Evolutionary conservation across 108 stramenopile species (phyloP).

Genomic region (Fistulifera solaris): DNA sequence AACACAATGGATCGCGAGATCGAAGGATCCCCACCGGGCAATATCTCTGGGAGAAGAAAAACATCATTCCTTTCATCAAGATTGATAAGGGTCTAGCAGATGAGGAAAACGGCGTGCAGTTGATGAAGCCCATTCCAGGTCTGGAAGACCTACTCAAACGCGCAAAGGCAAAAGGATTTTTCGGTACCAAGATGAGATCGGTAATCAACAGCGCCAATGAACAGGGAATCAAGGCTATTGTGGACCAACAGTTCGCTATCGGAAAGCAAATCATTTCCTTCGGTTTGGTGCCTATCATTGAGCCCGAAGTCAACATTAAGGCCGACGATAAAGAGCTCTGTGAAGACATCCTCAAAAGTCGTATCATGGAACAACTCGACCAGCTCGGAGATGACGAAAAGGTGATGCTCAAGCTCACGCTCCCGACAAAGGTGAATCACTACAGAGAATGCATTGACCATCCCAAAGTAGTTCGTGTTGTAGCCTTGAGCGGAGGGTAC

Average conservation of each 20-base stretch:
- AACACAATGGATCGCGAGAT: conserved; percentile 72
- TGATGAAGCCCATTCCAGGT: conserved; percentile 71
- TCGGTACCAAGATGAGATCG: conserved; percentile 77
- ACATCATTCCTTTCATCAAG: conserved; percentile 69
- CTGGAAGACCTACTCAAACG: conserved; percentile 36
- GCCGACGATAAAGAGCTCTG: conserved; percentile 46
- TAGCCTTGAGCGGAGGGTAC: conserved; percentile 76
- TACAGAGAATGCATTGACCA: conserved; percentile 58
- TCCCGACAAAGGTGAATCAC: conserved; percentile 50
- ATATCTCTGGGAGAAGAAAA: conserved; percentile 65
- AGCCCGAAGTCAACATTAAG: conserved; percentile 72
- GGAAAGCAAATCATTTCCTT: conserved; percentile 50
- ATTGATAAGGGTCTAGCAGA: conserved; percentile 58
- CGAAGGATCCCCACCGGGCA: conserved; percentile 45
- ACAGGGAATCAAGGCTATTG: conserved; percentile 62
- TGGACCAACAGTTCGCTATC: conserved; percentile 71
- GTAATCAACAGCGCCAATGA: conserved; percentile 54
- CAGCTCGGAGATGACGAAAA: conserved; percentile 29
- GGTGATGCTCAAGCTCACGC: conserved; percentile 65
- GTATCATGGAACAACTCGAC: conserved; percentile 49
- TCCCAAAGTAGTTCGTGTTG: conserved; percentile 58
- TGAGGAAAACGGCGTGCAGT: conserved; percentile 63
- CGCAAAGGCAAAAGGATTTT: conserved; percentile 45
- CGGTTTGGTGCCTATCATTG: conserved; percentile 71
- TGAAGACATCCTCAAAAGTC: conserved; percentile 47